Conservation (phyloP, 2,329 filamentous ascomycete species). For the Pseudomassariella vexata region DNA sequence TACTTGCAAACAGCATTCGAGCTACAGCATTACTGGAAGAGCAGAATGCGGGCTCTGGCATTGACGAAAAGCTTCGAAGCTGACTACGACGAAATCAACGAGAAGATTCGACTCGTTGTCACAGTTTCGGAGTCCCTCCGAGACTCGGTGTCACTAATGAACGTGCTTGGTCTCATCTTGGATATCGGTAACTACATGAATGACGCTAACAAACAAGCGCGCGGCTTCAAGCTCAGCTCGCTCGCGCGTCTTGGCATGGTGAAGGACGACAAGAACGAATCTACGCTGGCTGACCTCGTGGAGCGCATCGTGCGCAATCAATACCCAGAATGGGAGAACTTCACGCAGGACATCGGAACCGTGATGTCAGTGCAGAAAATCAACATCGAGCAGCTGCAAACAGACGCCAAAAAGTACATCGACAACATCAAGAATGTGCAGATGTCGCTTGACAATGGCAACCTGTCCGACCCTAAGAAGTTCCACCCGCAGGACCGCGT, state of each 20-base stretch:
- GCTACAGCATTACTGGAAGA: slow-evolving; percentile 97
- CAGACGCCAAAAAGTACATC: slow-evolving; percentile 87
- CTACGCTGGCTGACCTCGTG: slow-evolving; percentile 89
- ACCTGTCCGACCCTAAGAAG: slow-evolving; percentile 91
- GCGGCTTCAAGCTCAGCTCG: slow-evolving; percentile 95
- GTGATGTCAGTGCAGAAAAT: slow-evolving; percentile 80
- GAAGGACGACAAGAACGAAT: slow-evolving; percentile 98
- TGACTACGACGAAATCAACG: slow-evolving; percentile 88
- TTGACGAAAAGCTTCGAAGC: slow-evolving; percentile 77
- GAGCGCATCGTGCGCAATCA: slow-evolving; percentile 95
- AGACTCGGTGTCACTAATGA: slow-evolving; percentile 90
- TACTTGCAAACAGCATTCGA: slow-evolving; percentile 92
- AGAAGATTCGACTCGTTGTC: slow-evolving; percentile 81
- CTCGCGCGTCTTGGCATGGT: slow-evolving; percentile 92
- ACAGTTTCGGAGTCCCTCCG: slow-evolving; percentile 81
- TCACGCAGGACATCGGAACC: slow-evolving; percentile 75
- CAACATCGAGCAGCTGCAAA: slow-evolving; percentile 86
- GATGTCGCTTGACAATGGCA: slow-evolving; percentile 84
- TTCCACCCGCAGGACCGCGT: slow-evolving; percentile 98
- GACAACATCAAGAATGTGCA: slow-evolving; percentile 94
- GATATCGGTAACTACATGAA: slow-evolving; percentile 99
- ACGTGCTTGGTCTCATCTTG: slow-evolving; percentile 89
- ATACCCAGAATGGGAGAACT: slow-evolving; percentile 91
- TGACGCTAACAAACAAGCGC: slow-evolving; percentile 96
- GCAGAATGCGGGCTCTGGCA: slow-evolving; percentile 84